phyloP scores from a whole-genome alignment of 371 early-diverging fungal species.

The Entomophthora muscae region DNA sequence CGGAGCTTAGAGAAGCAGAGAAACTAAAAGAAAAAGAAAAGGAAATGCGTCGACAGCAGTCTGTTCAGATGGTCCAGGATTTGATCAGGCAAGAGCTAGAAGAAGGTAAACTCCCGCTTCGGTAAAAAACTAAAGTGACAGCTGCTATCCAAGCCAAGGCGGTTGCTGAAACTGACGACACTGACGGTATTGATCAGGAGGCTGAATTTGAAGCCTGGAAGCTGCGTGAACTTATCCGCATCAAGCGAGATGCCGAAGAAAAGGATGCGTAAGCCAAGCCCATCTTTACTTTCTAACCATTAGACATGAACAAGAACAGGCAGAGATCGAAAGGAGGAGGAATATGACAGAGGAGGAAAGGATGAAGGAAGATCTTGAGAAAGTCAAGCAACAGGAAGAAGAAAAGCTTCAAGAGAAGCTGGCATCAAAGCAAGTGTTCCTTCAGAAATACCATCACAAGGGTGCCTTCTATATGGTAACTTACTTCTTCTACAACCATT shows the following conservation, averaged over 20 bases:
- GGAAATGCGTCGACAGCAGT: conserved; percentile 35
- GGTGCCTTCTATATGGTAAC: conserved; percentile 66
- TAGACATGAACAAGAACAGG: conserved; percentile 52
- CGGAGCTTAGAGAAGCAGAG: conserved; percentile 35
- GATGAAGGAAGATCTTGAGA: conserved; percentile 42
- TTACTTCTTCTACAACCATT: background rate
- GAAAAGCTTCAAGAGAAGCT: conserved; percentile 26
- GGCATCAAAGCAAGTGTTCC: conserved; percentile 26
- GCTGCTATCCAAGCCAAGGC: conserved; percentile 10
- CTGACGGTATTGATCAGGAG: conserved; percentile 68
- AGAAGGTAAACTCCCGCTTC: conserved; percentile 13
- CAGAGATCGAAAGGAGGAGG: conserved; percentile 61
- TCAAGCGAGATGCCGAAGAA: conserved; percentile 73
- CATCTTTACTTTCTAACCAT: background rate
- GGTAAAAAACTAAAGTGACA: conserved; percentile 7
- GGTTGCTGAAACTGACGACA: conserved; percentile 58
- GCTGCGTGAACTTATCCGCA: conserved; percentile 72
- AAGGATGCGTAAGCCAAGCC: conserved; percentile 35
- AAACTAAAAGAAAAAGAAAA: conserved; percentile 34
- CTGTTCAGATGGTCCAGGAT: conserved; percentile 55
- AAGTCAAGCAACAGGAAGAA: conserved; percentile 26
- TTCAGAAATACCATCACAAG: conserved; percentile 78
- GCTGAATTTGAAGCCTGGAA: conserved; percentile 85
- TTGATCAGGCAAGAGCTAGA: conserved; percentile 34
- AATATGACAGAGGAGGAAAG: conserved; percentile 67